These are phyloP conservation scores for Phytophthora podocarpi DNA, from an alignment of 352 stramenopile species.

Conservation along the genomic window DNA sequence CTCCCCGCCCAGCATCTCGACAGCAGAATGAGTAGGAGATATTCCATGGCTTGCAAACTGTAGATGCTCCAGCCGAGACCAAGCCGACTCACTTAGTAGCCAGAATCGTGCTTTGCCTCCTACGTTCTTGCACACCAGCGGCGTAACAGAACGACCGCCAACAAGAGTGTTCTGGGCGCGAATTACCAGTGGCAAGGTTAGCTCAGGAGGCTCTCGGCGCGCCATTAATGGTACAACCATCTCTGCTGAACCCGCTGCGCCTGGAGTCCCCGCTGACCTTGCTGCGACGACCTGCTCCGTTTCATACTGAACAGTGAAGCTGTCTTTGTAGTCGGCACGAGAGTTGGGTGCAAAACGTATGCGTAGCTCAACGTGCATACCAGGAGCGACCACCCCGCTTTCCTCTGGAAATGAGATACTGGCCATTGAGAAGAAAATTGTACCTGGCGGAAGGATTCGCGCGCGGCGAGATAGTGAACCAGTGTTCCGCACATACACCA, in stretches of 20 bases:
- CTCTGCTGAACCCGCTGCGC: conserved; percentile 19
- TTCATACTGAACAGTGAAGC: conserved; percentile 62
- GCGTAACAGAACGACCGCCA: conserved; percentile 50
- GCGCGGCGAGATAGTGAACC: conserved; percentile 56
- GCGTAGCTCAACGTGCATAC: conserved; percentile 66
- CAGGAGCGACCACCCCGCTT: conserved; percentile 67
- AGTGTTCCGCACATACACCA: conserved; percentile 66
- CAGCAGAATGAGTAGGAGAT: conserved; percentile 11
- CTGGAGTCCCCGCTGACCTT: conserved; percentile 18
- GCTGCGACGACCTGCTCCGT: conserved; percentile 15
- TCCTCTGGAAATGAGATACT: conserved; percentile 57
- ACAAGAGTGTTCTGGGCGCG: conserved; percentile 67
- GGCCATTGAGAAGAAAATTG: conserved; percentile 67
- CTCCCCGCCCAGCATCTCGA: conserved; percentile 20
- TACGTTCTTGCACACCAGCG: conserved; percentile 59
- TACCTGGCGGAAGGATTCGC: conserved; percentile 66
- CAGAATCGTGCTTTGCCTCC: conserved; percentile 73
- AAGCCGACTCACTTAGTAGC: conserved; percentile 57
- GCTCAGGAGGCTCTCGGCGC: conserved; percentile 54
- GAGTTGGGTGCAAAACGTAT: conserved; percentile 77
- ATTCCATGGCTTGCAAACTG: conserved; percentile 14
- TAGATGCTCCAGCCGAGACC: conserved; percentile 43
- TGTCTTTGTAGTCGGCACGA: conserved; percentile 76
- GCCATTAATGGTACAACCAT: conserved; percentile 56
- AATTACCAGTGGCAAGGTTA: conserved; percentile 71